Evolutionary conservation across 2,329 filamentous ascomycete genomes (phyloP).

Genomic region (Monilinia fructicola): DNA sequence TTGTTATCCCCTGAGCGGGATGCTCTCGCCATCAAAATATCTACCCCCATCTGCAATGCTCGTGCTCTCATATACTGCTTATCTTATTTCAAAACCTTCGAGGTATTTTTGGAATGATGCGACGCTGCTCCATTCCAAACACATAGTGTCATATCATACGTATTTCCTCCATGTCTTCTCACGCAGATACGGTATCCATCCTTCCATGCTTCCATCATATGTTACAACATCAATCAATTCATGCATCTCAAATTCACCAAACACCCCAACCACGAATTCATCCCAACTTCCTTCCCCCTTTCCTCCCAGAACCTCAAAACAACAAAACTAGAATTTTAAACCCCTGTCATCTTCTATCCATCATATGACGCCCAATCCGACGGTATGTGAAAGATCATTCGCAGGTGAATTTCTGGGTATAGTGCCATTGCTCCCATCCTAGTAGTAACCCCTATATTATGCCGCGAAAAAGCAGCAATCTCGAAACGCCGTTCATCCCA

Average conservation of each 20-base stretch:
- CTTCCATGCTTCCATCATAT: neutral
- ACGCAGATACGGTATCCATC: neutral
- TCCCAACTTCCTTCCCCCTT: neutral
- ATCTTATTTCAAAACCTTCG: too few species aligned
- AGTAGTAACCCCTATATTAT: conserved; percentile 11
- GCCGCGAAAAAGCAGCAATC: conserved; percentile 2
- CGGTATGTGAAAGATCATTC: neutral
- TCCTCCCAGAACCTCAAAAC: neutral
- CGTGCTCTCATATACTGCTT: too few species aligned
- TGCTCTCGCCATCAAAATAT: too few species aligned
- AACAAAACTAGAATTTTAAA: neutral
- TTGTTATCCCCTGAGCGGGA: too few species aligned
- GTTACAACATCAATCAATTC: neutral
- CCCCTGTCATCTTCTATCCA: neutral
- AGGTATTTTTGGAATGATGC: too few species aligned
- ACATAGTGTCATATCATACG: neutral
- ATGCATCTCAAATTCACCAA: neutral
- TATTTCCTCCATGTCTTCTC: neutral
- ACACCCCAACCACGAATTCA: neutral
- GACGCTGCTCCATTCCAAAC: neutral
- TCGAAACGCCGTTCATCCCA: conserved; percentile 9
- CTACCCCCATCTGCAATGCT: too few species aligned
- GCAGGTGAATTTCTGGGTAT: conserved; percentile 21
- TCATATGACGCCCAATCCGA: neutral
- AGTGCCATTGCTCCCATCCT: conserved; percentile 21